Percentiles rank a stretch among this genome's conserved stretches.
Evolutionary conservation across 805 yeast genomes (phyloP).

Genomic region (Henningerozyma blattae): DNA sequence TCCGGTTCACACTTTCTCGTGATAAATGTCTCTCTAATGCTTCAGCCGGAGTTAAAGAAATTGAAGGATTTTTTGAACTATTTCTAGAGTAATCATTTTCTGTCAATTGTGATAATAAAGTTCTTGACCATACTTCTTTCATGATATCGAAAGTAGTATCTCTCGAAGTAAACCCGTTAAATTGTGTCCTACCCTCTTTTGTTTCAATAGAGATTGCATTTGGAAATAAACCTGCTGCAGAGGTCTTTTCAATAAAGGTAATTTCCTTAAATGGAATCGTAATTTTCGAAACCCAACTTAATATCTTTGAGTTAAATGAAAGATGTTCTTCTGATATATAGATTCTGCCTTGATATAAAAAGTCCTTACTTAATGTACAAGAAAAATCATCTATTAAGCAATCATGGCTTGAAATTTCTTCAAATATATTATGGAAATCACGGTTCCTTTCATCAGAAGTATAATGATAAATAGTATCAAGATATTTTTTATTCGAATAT

Average conservation of each 20-base stretch:
- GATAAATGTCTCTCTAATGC: not conserved
- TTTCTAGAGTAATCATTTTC: not conserved
- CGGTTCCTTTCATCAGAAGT: slow-evolving; percentile 53
- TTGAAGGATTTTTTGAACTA: not conserved
- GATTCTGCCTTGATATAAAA: slow-evolving; percentile 75
- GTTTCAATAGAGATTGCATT: slow-evolving; percentile 75
- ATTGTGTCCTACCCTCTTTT: slow-evolving; percentile 50
- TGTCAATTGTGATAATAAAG: not conserved
- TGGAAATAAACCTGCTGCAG: slow-evolving; percentile 72
- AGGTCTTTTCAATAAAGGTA: slow-evolving; percentile 49
- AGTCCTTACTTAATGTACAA: slow-evolving; percentile 83
- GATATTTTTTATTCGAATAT: slow-evolving; percentile 46
- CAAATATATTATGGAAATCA: slow-evolving; percentile 71
- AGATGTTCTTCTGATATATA: slow-evolving; percentile 68
- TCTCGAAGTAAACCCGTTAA: slow-evolving; percentile 79
- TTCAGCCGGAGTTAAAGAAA: not conserved
- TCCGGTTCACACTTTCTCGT: not conserved
- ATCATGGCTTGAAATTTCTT: slow-evolving; percentile 49
- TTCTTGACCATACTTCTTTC: slow-evolving; percentile 48
- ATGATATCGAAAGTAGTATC: slow-evolving; percentile 65
- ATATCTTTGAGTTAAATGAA: slow-evolving; percentile 68
- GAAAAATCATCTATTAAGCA: slow-evolving; percentile 74
- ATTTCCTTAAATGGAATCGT: slow-evolving; percentile 64
- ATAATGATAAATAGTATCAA: slow-evolving; percentile 47
- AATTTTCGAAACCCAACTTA: slow-evolving; percentile 75